phyloP scores from a whole-genome alignment of 164 flowering plant species.

The Dillenia turbinata region DNA sequence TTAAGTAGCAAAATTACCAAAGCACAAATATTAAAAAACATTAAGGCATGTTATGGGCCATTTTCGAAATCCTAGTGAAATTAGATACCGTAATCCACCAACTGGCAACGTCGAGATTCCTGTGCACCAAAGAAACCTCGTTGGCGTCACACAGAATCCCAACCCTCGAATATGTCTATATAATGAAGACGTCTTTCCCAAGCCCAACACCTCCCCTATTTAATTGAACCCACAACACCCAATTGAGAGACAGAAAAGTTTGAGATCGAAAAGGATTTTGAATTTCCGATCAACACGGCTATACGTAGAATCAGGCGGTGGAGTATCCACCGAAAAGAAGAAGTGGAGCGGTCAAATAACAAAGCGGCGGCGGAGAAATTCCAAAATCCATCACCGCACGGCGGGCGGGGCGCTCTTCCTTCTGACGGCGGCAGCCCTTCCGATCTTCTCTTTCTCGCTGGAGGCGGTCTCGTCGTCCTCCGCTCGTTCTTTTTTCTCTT shows the following conservation, averaged over 20 bases:
- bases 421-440: slow-evolving; percentile 81
- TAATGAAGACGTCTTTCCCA: too few species aligned
- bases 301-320: slow-evolving; percentile 19
- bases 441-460: slow-evolving; percentile 73
- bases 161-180: too few species aligned
- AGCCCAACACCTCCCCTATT: too few species aligned
- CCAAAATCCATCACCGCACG: slow-evolving; percentile 60
- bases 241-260: background rate
- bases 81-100: too few species aligned
- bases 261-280: background rate
- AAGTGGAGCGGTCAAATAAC: background rate
- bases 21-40: too few species aligned
- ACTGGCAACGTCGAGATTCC: too few species aligned
- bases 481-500: background rate
- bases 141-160: too few species aligned
- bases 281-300: slow-evolving; percentile 32
- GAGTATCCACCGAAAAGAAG: slow-evolving; percentile 20
- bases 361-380: slow-evolving; percentile 6
- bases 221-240: too few species aligned
- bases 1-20: too few species aligned
- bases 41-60: too few species aligned
- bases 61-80: too few species aligned
- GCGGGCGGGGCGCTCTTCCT: slow-evolving; percentile 75
- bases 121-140: too few species aligned
- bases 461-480: slow-evolving; percentile 37